Evolutionary conservation across 2,329 filamentous ascomycete species (phyloP), one percentile per base, ranked within the genome.

Genomic region (Colletotrichum kahawae): DNA sequence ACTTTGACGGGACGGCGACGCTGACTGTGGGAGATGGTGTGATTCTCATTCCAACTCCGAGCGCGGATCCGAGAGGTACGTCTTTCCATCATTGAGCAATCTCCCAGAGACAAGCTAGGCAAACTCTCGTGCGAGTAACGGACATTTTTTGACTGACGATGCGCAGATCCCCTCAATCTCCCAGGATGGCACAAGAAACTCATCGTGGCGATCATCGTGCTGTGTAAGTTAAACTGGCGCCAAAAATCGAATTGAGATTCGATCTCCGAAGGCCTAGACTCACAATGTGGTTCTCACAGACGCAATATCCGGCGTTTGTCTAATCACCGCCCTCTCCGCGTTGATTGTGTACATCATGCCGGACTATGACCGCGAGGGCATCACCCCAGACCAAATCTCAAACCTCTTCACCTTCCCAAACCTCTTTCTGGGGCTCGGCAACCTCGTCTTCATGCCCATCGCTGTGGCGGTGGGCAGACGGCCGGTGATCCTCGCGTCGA

Each of bases 401-500:
- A 78, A 80, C 48, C 76, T 84, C 21, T 79, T 83, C 77, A 84
- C 81, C 2, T 83, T 80, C 56, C 81, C 82, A 0, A 78, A 77
- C 1, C 78, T 83, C 3, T 79, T 81, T 57, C 77, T 79, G 70
- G 79, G 80, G 16, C 66, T 81, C 24, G 79, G 79, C 6, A 80
- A 81, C 65, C 43, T 84, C n/a, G 73, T 83, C 18, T 79, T 80
- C n/a, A 83, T 84, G 81, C 83, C 83, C 7, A 70, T 84, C n/a
- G 79, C 81, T 8, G 75, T 81, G 16, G 79, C 81, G 8, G 77
- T 84, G 31, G 82, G 83, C 36, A 80, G 82, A 4, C 80, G 82
- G 5, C 79, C 81, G 4, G 78, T 84, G 7, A 81, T 81, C 34
- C 77, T 84, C 5, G 71, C 76, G 10, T 82, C 82, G 3, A 78